Evolutionary conservation across 495 filamentous ascomycete genomes (phyloP).

Genomic region (Penicillium cinerascens): DNA sequence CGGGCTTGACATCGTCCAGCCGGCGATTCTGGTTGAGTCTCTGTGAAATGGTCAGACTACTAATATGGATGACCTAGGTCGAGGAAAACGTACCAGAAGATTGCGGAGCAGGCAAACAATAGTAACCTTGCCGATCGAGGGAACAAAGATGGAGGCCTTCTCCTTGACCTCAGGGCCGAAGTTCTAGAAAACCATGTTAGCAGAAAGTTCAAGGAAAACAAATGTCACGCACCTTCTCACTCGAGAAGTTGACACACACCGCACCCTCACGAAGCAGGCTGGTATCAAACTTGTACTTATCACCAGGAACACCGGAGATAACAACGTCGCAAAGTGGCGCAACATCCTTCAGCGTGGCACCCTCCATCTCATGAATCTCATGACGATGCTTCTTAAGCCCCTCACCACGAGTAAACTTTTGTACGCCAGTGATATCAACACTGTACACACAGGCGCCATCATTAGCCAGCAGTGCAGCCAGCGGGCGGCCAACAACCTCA

Average conservation of each 20-base stretch:
- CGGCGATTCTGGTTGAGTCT: conserved; percentile 50
- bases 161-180: conserved; percentile 85
- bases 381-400: conserved; percentile 79
- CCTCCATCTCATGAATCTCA: conserved; percentile 75
- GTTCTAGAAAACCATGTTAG: conserved; percentile 51
- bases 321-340: conserved; percentile 88
- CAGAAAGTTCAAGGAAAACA: neutral
- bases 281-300: conserved; percentile 82
- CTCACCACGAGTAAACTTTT: conserved; percentile 82
- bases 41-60: conserved; percentile 20
- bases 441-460: conserved; percentile 94
- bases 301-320: conserved; percentile 85
- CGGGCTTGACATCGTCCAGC: conserved; percentile 43
- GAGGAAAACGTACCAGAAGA: conserved; percentile 62
- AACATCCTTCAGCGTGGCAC: conserved; percentile 71
- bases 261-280: conserved; percentile 79
- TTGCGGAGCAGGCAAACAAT: conserved; percentile 90
- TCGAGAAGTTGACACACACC: conserved; percentile 97
- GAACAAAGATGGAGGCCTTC: conserved; percentile 94
- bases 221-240: conserved; percentile 61
- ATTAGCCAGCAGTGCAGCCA: conserved; percentile 94
- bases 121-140: conserved; percentile 95
- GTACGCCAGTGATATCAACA: conserved; percentile 88
- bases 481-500: conserved; percentile 89
- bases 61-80: neutral